phyloP scores from a whole-genome alignment of 805 yeast species.

The Nakazawaea ernobii region DNA sequence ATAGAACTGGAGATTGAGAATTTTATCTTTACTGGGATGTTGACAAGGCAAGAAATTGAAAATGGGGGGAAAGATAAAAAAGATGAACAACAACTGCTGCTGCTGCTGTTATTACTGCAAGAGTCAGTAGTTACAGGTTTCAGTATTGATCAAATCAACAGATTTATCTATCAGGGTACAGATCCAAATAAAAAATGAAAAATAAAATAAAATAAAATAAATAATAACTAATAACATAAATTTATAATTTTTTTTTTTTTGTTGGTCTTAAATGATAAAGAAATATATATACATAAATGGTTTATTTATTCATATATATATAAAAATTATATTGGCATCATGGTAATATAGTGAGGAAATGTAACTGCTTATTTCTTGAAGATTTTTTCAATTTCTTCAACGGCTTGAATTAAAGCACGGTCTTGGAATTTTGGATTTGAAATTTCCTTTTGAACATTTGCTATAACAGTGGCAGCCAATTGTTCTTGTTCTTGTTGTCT shows the following conservation, averaged over 20 bases:
- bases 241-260: too few relatives aligned
- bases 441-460: constrained; percentile 83
- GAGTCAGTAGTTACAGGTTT: constrained; percentile 14
- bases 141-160: constrained; percentile 32
- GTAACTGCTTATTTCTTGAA: not conserved
- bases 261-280: too few relatives aligned
- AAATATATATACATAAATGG: too few relatives aligned
- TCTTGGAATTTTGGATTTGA: constrained; percentile 90
- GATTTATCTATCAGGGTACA: constrained; percentile 41
- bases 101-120: constrained; percentile 8
- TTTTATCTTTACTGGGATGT: constrained; percentile 58
- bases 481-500: constrained; percentile 95
- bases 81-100: constrained; percentile 9
- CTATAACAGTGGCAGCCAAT: constrained; percentile 77
- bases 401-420: constrained; percentile 82
- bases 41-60: constrained; percentile 44
- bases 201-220: not conserved
- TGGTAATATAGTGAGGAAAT: not conserved
- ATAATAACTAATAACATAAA: not conserved
- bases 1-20: constrained; percentile 43
- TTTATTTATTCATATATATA: too few relatives aligned
- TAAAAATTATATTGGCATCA: not conserved
- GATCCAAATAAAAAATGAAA: constrained; percentile 14
- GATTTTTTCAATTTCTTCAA: constrained; percentile 81
- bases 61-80: constrained; percentile 15